Base-by-base conservation (phyloP, 139 green algal species). In the Volvox africanus region DNA sequence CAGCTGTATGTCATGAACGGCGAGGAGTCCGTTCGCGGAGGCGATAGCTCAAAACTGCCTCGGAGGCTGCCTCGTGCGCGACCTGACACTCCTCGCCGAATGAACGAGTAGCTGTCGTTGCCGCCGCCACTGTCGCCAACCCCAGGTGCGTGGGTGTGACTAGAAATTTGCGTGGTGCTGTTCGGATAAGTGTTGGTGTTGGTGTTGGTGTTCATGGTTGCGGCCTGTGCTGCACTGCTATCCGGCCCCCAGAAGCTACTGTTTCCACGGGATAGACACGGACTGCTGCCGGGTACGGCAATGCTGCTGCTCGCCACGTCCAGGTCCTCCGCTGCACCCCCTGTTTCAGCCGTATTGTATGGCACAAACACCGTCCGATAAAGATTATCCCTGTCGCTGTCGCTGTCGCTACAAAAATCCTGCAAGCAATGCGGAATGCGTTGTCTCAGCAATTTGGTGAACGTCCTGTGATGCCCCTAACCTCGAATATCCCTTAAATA, bases 1-100 rank as follows among this genome's bases (percentile, higher is more conserved):
- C 78, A 84, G 36, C 32, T 37, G 28, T 84, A 35, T 1, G 78
- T 84, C 36, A 26, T 84, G 78, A 84, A 84, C 18, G 78, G 78
- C 36, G 78, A 84, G 76, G 26, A 28, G 76, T 30, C 33, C 14
- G 76, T 30, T 6, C 2, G 71, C 16, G 26, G 33, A 16, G 76
- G 18, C 11, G 78, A 19, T 17, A 35, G 21, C 78, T 84, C 78
- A 24, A 84, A 84, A 35, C 37, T 84, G 78, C 36, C 78, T 22
- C 78, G 78, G 1, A 33, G 78, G 78, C 78, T 1, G 18, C 78
- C 30, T 11, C 37, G 36, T 16, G 21, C 21, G 36, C 36, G 36
- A 84, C 78, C 18, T 1, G 36, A 14, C 36, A 35, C 21, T 20
- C 36, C 36, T 21, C 13, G 36, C 17, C 50, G 26, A n/a, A 26